Evolutionary conservation across 2,329 filamentous ascomycete species (phyloP).

Genomic region (Diaporthe longicolla): DNA sequence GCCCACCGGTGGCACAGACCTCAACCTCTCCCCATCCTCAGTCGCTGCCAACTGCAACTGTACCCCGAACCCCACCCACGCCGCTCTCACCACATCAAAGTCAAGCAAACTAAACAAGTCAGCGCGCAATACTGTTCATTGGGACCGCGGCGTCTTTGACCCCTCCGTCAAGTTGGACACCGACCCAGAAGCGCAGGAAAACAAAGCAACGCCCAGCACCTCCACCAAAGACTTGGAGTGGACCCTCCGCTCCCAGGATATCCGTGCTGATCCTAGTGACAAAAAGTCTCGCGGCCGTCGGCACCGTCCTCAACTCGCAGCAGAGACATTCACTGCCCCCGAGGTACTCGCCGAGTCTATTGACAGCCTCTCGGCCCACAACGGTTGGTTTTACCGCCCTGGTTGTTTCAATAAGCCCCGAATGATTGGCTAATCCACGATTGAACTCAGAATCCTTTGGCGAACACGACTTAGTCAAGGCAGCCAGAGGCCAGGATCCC

Average conservation of each 20-base stretch:
- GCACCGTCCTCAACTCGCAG: conserved; percentile 34
- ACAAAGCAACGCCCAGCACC: neutral
- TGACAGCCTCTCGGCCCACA: conserved; percentile 6
- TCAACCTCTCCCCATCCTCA: conserved; percentile 35
- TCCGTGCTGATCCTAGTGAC: conserved; percentile 32
- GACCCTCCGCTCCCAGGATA: conserved; percentile 7
- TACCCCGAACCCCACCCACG: conserved; percentile 11
- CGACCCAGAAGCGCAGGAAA: conserved; percentile 10
- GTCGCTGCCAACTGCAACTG: conserved; percentile 8
- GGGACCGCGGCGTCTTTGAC: conserved; percentile 27
- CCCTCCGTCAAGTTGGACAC: conserved; percentile 33
- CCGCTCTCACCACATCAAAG: neutral
- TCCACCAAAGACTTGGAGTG: conserved; percentile 17
- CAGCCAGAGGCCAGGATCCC: conserved; percentile 40
- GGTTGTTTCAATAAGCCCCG: neutral
- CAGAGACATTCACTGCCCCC: conserved; percentile 42
- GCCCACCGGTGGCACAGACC: conserved; percentile 28
- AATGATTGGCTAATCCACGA: neutral
- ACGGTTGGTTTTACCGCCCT: conserved; percentile 24
- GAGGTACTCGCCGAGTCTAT: conserved; percentile 10
- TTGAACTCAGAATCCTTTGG: conserved; percentile 32
- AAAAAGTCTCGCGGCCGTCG: conserved; percentile 40
- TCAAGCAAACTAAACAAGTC: conserved; percentile 7
- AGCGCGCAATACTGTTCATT: conserved; percentile 39
- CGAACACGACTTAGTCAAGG: conserved; percentile 40